Base-by-base conservation (phyloP, 257 asterid species). In the Fraxinus anomala region DNA sequence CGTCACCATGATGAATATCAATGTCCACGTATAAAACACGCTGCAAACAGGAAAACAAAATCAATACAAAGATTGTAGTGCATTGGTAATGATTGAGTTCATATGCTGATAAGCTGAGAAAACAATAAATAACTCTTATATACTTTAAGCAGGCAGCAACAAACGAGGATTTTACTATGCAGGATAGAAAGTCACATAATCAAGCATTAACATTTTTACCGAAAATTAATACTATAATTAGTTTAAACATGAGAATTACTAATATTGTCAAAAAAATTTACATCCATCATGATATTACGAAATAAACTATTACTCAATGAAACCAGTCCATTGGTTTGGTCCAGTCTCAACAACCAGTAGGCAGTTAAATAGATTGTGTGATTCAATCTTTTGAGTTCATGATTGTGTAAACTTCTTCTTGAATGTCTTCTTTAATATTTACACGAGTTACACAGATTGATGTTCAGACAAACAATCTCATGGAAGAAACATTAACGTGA, bases 1-100 rank as follows among this genome's bases (percentile, higher is more conserved):
- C 92, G 80, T 88, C 92, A 1, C 92, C 92, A 71, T 88, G 92
- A 83, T 88, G 92, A 77, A 88, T 88, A 84, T 88, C 91, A 80
- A 88, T 88, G 87, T 88, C 91, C 31, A 88, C 89, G 47, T 88
- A 88, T 47, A 88, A 80, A 75, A 88, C 92, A 59, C 92, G 90
- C 92, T 88, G 92, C 81, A 70, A 83, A 77, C 73, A 44, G 21
- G 59, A 40, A 51, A 36, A 26, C 11, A 39, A 34, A 81, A 34
- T 65, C 42, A 75, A 28, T 3, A 12, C 74, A 76, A 74, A 67
- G 37, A 76, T 19, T 51, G 7, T 63, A 26, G 73, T 28, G 30
- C 13, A 72, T 36, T 11, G 72, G 80, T 5, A 47, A 66, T 30
- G 42, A 16, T 80, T 73, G 19, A 10, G 76, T 78, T 70, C 72